phyloP scores from a whole-genome alignment of 805 yeast genomes.

The Candida corydali region DNA sequence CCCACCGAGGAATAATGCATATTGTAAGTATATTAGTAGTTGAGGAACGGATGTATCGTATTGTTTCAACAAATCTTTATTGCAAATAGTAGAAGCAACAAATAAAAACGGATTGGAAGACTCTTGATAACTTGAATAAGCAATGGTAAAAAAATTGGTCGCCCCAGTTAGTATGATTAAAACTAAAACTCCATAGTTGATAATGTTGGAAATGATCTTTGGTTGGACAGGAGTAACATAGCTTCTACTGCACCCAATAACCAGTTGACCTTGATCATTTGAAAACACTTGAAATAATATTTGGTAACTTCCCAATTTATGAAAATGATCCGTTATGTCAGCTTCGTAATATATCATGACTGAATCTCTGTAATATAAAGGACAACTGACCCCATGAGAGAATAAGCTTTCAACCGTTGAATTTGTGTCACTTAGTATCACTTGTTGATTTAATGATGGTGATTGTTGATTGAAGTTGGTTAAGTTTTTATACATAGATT shows the following conservation, averaged over 20 bases:
- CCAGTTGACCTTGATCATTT: slow-evolving; percentile 28
- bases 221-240: slow-evolving; percentile 46
- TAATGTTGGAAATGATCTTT: slow-evolving; percentile 24
- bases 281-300: slow-evolving; percentile 39
- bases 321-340: slow-evolving; percentile 33
- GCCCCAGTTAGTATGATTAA: slow-evolving; percentile 39
- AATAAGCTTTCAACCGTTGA: slow-evolving; percentile 9
- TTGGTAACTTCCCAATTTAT: slow-evolving; percentile 44
- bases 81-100: slow-evolving; percentile 56
- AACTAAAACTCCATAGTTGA: slow-evolving; percentile 35
- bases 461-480: not conserved
- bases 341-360: slow-evolving; percentile 35
- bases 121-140: slow-evolving; percentile 56
- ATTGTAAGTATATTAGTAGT: slow-evolving; percentile 52
- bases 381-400: slow-evolving; percentile 27
- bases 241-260: slow-evolving; percentile 46
- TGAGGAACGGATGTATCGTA: slow-evolving; percentile 51
- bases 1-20: slow-evolving; percentile 53
- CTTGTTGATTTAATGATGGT: not conserved
- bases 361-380: slow-evolving; percentile 34
- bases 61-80: slow-evolving; percentile 50
- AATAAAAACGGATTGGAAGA: slow-evolving; percentile 48
- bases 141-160: slow-evolving; percentile 38
- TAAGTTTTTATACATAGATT: no score
- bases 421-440: not conserved